These are phyloP conservation scores for Xylariales sp. DNA, from an alignment of 2,329 filamentous ascomycete species.

Conservation along the genomic window DNA sequence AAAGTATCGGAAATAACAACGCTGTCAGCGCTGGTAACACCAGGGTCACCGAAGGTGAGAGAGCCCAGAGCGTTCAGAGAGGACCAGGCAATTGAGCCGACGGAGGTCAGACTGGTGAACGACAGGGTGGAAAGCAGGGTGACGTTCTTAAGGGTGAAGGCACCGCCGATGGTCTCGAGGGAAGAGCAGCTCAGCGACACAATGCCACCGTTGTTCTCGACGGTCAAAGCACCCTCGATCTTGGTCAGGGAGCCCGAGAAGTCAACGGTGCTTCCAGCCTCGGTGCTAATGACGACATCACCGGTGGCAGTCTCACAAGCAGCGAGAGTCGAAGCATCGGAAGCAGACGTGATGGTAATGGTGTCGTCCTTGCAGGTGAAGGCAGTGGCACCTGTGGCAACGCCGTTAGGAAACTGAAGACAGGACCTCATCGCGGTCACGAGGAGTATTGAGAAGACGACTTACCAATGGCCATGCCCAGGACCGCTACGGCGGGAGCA, in stretches of 20 bases:
- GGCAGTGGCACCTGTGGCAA: conserved; percentile 18
- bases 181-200: conserved; percentile 57
- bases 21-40: conserved; percentile 61
- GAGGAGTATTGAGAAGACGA: no score
- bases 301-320: conserved; percentile 67
- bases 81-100: conserved; percentile 66
- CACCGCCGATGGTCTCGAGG: conserved; percentile 62
- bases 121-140: conserved; percentile 64
- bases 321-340: conserved; percentile 55
- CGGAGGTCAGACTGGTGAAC: conserved; percentile 60
- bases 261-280: conserved; percentile 51
- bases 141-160: conserved; percentile 66
- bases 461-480: conserved; percentile 41
- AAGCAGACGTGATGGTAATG: conserved; percentile 58
- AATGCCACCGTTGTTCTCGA: conserved; percentile 57
- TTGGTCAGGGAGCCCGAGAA: conserved; percentile 53
- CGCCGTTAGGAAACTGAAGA: conserved; percentile 16
- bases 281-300: conserved; percentile 58
- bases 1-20: conserved; percentile 84
- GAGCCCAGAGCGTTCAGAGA: conserved; percentile 60
- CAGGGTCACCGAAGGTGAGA: conserved; percentile 44
- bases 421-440: no score
- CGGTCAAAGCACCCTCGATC: conserved; percentile 53
- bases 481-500: conserved; percentile 39
- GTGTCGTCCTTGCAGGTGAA: conserved; percentile 30